A percentile compares a stretch with the other conserved stretches of the same genome.
Conservation (phyloP, 1,284 basidiomycete genomes). For the Cerrena zonata region DNA sequence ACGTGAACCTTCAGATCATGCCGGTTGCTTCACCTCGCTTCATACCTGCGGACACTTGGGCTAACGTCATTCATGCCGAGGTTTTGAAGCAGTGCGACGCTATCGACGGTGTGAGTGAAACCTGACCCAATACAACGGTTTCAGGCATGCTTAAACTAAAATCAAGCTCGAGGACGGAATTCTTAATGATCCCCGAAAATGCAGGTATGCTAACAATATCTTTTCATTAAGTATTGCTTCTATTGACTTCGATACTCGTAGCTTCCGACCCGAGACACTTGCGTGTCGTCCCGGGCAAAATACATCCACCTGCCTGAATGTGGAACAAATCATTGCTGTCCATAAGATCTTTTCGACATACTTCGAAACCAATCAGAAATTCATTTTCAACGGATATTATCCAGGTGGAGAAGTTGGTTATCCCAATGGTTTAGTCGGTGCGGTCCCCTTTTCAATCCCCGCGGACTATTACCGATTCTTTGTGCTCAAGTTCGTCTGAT, state of each 20-base stretch:
- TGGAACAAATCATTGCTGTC: constrained; percentile 28
- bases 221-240: background rate
- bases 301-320: constrained; percentile 26
- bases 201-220: constrained; percentile 16
- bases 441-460: constrained; percentile 15
- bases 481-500: constrained; percentile 15
- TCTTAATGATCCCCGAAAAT: constrained; percentile 29
- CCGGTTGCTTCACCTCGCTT: constrained; percentile 17
- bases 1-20: constrained; percentile 19
- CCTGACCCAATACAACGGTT: background rate
- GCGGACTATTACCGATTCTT: constrained; percentile 17
- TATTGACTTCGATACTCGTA: background rate
- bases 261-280: constrained; percentile 26
- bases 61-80: constrained; percentile 21
- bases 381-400: constrained; percentile 21
- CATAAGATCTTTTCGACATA: constrained; percentile 28
- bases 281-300: constrained; percentile 23
- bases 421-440: constrained; percentile 21
- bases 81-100: constrained; percentile 27
- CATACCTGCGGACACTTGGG: constrained; percentile 21
- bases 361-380: constrained; percentile 24
- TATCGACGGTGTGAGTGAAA: constrained; percentile 24
- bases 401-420: constrained; percentile 28
- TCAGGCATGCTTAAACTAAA: constrained; percentile 1
- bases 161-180: constrained; percentile 26